These are phyloP conservation scores for Shiraia sp. DNA, from an alignment of 2,329 filamentous ascomycete genomes.

Conservation along the genomic window DNA sequence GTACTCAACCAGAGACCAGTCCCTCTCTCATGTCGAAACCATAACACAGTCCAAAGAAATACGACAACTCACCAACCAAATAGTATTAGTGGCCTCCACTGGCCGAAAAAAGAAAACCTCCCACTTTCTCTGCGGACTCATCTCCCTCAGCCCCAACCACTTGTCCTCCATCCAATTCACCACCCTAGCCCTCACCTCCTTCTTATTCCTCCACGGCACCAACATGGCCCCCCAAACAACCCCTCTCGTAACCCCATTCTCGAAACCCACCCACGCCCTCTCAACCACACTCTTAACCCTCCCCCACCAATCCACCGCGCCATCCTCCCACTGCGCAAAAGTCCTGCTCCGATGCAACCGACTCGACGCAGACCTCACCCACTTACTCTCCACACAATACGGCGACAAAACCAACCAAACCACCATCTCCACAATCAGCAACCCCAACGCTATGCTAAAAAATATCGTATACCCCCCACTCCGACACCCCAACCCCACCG, in stretches of 20 bases:
- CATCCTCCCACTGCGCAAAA: conserved; percentile 11
- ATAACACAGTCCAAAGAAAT: conserved; percentile 7
- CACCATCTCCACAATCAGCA: conserved; percentile 45
- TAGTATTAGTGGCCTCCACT: conserved; percentile 42
- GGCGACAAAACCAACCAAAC: conserved; percentile 39
- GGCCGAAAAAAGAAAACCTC: conserved; percentile 35
- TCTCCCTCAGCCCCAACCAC: conserved; percentile 6
- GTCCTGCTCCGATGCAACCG: conserved; percentile 20
- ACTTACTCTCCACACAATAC: conserved; percentile 17
- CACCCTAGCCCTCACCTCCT: conserved; percentile 1
- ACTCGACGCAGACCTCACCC: conserved; percentile 8
- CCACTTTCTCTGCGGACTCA: conserved; percentile 24
- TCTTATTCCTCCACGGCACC: conserved; percentile 8
- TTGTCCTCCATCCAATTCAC: conserved; percentile 6
- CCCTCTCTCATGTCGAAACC: background rate
- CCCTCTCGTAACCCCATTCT: conserved; percentile 6
- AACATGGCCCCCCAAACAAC: conserved; percentile 9
- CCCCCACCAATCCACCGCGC: conserved; percentile 9
- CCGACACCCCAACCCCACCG: conserved; percentile 49
- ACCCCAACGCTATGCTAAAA: conserved; percentile 31
- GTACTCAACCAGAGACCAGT: too few relatives aligned
- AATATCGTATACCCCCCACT: conserved; percentile 52
- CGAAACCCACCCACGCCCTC: conserved; percentile 5
- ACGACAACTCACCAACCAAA: conserved; percentile 37
- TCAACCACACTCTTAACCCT: conserved; percentile 11